Evolutionary conservation across 352 stramenopile genomes (phyloP), one percentile per base, ranked within the genome.

Genomic region (Globisporangium rhizosaccharum): DNA sequence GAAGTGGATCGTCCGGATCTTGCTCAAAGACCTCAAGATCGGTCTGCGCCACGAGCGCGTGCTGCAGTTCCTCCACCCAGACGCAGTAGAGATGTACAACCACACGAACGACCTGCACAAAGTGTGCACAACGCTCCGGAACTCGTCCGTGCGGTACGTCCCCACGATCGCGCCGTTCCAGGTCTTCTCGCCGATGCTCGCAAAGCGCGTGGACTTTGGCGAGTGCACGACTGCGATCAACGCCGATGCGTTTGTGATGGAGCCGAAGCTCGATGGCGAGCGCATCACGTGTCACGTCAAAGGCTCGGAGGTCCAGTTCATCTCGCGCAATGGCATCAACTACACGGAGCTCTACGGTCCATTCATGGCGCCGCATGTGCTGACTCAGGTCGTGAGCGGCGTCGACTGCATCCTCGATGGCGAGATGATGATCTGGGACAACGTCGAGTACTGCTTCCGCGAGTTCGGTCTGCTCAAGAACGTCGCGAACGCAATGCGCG

Each of bases 391-490:
- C 20, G 61, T 77, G 15, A 47, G 60, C 36, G 77, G 73, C 14
- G 65, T 90, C 15, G 74, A 92, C 62, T 85, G 73, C 45, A 92
- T 95, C 36, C 67, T 95, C 11, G 86, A 95, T 46, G 86, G 86
- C 46, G 86, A 95, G 49, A 93, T 95, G 84, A 90, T 95, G 77
- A 82, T 94, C 6, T 93, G 86, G 84, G 86, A 93, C 62, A 93
- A 90, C 59, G 25, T 79, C 15, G 82, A 90, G 59, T 91, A 88
- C 66, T 70, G 67, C 0, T 60, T 90, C 46, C 75, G 76, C 46
- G 82, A 92, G 65, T 94, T 94, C 67, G 83, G 85, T 1, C 64
- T 92, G 37, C 62, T 94, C 33, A 94, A 92, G 58, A 88, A 79
- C 62, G 85, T 90, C 18, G 85, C 83, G 0, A 89, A 87, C 60